Base-by-base conservation (phyloP, 331 rosid species). In the Malus hybrid region DNA sequence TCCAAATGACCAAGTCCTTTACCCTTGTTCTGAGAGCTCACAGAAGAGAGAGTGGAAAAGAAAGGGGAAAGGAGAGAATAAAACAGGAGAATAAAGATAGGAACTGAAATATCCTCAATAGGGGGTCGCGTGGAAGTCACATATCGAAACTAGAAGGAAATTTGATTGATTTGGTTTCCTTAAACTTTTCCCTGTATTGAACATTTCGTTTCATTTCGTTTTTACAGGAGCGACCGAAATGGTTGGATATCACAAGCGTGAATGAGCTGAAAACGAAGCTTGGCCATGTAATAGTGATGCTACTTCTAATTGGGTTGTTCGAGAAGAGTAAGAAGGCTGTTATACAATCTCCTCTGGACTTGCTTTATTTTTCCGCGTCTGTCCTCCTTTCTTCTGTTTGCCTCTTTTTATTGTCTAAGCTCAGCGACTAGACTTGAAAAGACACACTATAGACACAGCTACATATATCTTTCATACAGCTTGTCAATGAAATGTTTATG, bases 251-350 rank as follows among this genome's bases (percentile, higher is more conserved):
- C 60, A 87, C 80, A 69, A 86, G 93, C 0, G 97, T 95, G 19
- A 80, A 90, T 77, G 97, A 92, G 79, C 88, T 92, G 80, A 95
- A 95, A 86, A 92, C 97, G 22, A 95, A 95, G 88, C 65, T 95
- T 46, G 99, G 97, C 36, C 97, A 92, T 78, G 97, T 95, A 2
- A 95, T 92, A 85, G 97, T 95, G 76, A 95, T 95, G 99, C 86
- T 94, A 74, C 99, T 94, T 83, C 86, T 92, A 62, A 94, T 94
- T 69, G 97, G 99, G 39, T 71, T 88, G 82, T 83, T 88, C 57
- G 99, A 94, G 73, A 94, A 85, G 87, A 88, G 93, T 77, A 94
- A 90, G 90, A 87, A 86, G 77, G 96, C 91, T 61, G 71, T 67
- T 5, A 90, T 94, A 73, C 82, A 85, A 33, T 42, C 99, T 69